These are phyloP conservation scores for Pholiota molesta DNA, from an alignment of 768 basidiomycete species.

Conservation along the genomic window DNA sequence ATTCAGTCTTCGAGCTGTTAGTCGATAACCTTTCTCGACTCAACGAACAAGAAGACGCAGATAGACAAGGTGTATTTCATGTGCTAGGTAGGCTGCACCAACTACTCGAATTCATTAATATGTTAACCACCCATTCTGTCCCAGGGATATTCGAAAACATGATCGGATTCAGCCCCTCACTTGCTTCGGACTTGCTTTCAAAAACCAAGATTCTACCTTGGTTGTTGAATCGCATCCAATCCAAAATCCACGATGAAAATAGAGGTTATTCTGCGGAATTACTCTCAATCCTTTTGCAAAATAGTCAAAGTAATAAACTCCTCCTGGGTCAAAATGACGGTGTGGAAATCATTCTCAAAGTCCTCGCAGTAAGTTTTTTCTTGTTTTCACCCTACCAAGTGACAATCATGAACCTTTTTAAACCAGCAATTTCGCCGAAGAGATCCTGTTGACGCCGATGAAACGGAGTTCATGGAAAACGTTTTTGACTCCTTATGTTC, in stretches of 20 bases:
- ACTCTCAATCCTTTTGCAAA: conserved; percentile 87
- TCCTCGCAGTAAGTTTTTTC: conserved; percentile 69
- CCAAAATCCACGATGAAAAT: conserved; percentile 84
- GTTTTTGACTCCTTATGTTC: conserved; percentile 91
- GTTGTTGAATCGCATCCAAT: conserved; percentile 76
- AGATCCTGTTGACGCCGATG: conserved; percentile 86
- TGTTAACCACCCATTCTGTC: conserved; percentile 2
- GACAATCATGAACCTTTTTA: conserved; percentile 7
- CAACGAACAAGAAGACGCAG: conserved; percentile 91
- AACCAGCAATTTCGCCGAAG: conserved; percentile 82
- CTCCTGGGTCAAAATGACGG: conserved; percentile 75
- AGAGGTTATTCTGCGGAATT: conserved; percentile 92
- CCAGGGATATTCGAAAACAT: conserved; percentile 92
- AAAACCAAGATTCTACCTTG: conserved; percentile 79
- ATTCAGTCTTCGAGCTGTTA: conserved; percentile 84
- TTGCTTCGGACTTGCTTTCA: conserved; percentile 69
- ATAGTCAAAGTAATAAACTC: conserved; percentile 67
- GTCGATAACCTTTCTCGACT: conserved; percentile 87
- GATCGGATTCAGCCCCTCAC: conserved; percentile 78
- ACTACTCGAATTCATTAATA: background rate
- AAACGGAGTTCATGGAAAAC: conserved; percentile 98
- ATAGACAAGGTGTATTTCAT: conserved; percentile 91
- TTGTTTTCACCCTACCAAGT: background rate
- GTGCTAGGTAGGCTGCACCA: conserved; percentile 62
- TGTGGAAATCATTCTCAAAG: conserved; percentile 74